phyloP scores from a whole-genome alignment of 805 yeast genomes.

The Kregervanrija delftensis region DNA sequence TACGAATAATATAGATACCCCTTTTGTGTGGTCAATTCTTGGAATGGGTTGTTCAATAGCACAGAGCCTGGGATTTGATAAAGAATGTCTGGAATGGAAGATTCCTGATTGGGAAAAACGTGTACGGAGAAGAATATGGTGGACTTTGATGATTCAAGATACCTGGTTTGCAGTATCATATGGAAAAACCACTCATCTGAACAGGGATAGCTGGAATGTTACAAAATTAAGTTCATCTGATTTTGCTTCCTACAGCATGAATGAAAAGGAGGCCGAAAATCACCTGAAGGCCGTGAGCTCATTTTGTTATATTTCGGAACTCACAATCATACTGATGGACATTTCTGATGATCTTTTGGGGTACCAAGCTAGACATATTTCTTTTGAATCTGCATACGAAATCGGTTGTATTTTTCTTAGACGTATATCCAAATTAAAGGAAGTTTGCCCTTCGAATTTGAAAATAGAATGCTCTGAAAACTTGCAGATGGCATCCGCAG shows the following conservation, averaged over 20 bases:
- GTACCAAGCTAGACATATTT: not conserved
- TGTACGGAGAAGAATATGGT: conserved; percentile 4
- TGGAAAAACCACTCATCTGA: conserved; percentile 2
- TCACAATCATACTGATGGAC: not conserved
- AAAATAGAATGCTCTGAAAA: too few species aligned
- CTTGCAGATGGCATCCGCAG: too few species aligned
- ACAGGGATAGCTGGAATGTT: not conserved
- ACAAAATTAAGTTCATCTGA: not conserved
- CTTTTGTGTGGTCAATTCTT: conserved; percentile 3
- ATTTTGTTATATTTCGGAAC: conserved; percentile 2
- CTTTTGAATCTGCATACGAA: too few species aligned
- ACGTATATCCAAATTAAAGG: too few species aligned
- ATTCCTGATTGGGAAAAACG: conserved; percentile 4
- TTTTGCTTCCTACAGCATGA: conserved; percentile 1
- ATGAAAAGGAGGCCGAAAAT: conserved; percentile 1
- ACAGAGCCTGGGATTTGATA: conserved; percentile 2
- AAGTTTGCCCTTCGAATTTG: too few species aligned
- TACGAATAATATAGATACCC: conserved; percentile 2
- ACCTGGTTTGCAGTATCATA: conserved; percentile 5
- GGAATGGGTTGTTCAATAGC: conserved; percentile 4
- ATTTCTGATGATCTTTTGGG: conserved; percentile 1
- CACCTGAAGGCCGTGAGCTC: not conserved
- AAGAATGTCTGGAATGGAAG: conserved; percentile 1
- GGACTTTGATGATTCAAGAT: conserved; percentile 4
- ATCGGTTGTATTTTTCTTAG: too few species aligned